Evolutionary conservation across 441 rosid species (phyloP).

Genomic region (Gossypium gossypioides): DNA sequence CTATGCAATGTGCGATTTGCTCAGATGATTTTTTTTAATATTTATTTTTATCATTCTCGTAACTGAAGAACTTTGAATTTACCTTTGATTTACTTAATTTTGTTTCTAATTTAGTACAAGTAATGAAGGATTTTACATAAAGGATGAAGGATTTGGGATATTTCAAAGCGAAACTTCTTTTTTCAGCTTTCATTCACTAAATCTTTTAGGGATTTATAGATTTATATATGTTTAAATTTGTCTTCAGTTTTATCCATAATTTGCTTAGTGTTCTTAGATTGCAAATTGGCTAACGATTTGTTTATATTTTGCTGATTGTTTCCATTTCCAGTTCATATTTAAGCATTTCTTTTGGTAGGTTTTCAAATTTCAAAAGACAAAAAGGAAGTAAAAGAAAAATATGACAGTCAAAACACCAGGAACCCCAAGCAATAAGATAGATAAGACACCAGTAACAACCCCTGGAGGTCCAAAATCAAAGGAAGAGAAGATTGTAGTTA

Average conservation of each 20-base stretch:
- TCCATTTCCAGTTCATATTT: neutral
- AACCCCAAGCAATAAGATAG: constrained; percentile 70
- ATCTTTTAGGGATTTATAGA: neutral
- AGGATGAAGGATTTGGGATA: neutral
- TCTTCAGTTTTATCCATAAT: neutral
- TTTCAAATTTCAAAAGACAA: neutral
- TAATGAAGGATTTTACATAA: neutral
- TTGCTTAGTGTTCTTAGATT: neutral
- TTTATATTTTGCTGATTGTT: neutral
- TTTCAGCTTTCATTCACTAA: neutral
- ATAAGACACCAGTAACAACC: constrained; percentile 56
- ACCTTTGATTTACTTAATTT: neutral
- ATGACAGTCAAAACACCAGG: constrained; percentile 67
- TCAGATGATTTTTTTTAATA: neutral
- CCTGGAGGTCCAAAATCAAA: constrained; percentile 69
- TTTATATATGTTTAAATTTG: neutral
- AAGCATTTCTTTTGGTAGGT: neutral
- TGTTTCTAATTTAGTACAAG: neutral
- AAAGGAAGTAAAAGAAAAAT: neutral
- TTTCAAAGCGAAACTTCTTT: neutral
- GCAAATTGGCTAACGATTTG: neutral
- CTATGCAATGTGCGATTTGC: neutral
- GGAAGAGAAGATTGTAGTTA: constrained; percentile 95
- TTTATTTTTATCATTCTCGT: neutral
- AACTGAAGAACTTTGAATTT: neutral